A percentile compares a stretch with the other conserved stretches of the same genome.
These are phyloP conservation scores for Alternaria rosae DNA, from an alignment of 2,329 filamentous ascomycete genomes.

Conservation along the genomic window DNA sequence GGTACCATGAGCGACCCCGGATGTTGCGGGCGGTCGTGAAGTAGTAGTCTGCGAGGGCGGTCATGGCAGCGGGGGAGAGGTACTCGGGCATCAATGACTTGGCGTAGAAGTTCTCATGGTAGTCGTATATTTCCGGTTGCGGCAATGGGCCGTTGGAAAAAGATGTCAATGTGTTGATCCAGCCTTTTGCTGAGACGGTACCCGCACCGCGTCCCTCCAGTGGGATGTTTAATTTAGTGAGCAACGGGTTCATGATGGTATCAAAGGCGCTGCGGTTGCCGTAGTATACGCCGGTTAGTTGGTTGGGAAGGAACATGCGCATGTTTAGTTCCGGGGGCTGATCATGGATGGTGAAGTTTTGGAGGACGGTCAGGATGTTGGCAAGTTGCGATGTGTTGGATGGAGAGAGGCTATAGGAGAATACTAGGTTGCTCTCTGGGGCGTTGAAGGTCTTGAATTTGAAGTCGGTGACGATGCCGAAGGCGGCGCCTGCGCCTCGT, in stretches of 20 bases:
- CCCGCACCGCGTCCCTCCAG: not conserved
- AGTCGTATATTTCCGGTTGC: constrained; percentile 30
- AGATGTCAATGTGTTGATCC: constrained; percentile 32
- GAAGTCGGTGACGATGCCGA: constrained; percentile 50
- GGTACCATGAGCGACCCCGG: constrained; percentile 27
- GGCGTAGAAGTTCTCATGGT: constrained; percentile 40
- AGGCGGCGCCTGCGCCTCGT: constrained; percentile 50
- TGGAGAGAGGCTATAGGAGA: constrained; percentile 28
- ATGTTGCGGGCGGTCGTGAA: constrained; percentile 25
- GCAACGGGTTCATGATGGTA: constrained; percentile 33
- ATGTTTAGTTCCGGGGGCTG: constrained; percentile 38
- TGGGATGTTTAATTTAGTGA: constrained; percentile 26
- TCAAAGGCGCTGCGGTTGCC: constrained; percentile 31
- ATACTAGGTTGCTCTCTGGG: constrained; percentile 34
- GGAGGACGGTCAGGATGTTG: constrained; percentile 25
- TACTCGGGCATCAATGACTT: constrained; percentile 37
- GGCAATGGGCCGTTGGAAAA: constrained; percentile 30
- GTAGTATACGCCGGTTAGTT: constrained; percentile 37
- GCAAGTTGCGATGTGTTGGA: constrained; percentile 24
- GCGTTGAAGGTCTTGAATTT: constrained; percentile 41
- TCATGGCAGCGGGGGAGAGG: constrained; percentile 24
- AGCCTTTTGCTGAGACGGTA: constrained; percentile 7
- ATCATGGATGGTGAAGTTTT: constrained; percentile 32
- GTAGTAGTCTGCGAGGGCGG: constrained; percentile 34
- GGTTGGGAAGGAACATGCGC: constrained; percentile 30